Base-by-base conservation (phyloP, 2,329 filamentous ascomycete species). In the Penicillium corylophilum region DNA sequence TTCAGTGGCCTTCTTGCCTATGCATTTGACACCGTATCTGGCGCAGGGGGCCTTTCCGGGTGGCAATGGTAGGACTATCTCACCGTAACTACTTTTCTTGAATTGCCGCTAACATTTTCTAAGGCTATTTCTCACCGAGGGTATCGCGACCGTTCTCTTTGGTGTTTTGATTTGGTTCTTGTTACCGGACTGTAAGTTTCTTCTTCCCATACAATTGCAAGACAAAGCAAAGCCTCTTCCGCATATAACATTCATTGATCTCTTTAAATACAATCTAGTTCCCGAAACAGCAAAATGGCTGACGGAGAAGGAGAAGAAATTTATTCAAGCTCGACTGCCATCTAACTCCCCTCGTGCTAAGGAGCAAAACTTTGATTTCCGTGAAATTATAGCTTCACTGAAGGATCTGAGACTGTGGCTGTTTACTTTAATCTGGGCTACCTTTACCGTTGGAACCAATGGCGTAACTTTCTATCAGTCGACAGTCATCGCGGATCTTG, bases 181-280 rank as follows among this genome's bases (percentile, higher is more conserved):
- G 0, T 68, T 84, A 0, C 80, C 80, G 0, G 79, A 83, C 56
- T 82, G 77, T 79, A 62, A 48, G 51, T 1, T 2, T 5, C 12
- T 29, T 29, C 12, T 10, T 29, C 4, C 9, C 26, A 28, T 28
- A 7, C 28, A 33, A 1, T 35, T 28, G 1, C n/a, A n/a, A n/a
- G n/a, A n/a, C 4, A 33, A 15, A 5, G 9, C 4, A 4, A 10
- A 35, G n/a, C 16, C 3, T 9, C 8, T 18, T 2, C 2, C 5
- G 15, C 16, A 8, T 16, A 24, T 5, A 5, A 3, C 39, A 36
- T 12, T 44, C 1, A 13, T 44, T 56, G 33, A 58, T 12, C 18
- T 28, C 7, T 35, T 24, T 7, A 24, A 4, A 41, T 9, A 20
- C 12, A 9, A 13, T 24, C 5, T 33, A 77, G 74, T 78, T 46